Conservation (phyloP, 768 basidiomycete genomes). For the Cantharellus anzutake region DNA sequence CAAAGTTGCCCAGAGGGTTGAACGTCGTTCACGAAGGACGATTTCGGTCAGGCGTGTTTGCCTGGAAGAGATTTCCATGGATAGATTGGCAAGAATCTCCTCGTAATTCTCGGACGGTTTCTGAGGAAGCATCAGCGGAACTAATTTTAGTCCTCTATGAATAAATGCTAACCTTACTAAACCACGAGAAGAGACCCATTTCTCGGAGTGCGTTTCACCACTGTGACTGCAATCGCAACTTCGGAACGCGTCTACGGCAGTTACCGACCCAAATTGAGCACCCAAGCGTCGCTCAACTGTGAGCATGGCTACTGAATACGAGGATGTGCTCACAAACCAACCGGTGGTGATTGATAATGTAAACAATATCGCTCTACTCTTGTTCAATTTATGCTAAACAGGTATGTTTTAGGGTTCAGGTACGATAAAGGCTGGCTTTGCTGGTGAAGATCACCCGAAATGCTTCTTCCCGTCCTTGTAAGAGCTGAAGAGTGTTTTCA, state of each 20-base stretch:
- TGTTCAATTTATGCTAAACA: neutral
- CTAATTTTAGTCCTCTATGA: neutral
- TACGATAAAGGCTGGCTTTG: constrained; percentile 97
- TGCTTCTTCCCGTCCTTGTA: constrained; percentile 99
- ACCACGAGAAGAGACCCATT: constrained; percentile 1
- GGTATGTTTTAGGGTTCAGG: constrained; percentile 65
- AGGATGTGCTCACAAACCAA: constrained; percentile 92
- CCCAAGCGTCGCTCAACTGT: neutral
- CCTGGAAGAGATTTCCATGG: constrained; percentile 49
- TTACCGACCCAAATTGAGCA: neutral
- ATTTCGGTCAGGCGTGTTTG: constrained; percentile 64
- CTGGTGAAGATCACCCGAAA: constrained; percentile 97
- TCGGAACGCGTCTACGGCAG: neutral
- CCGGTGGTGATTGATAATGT: constrained; percentile 99
- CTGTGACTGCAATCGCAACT: neutral
- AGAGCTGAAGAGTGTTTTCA: constrained; percentile 15
- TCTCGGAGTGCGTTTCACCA: neutral
- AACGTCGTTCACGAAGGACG: constrained; percentile 62
- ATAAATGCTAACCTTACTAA: neutral
- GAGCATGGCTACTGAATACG: constrained; percentile 66
- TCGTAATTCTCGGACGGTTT: constrained; percentile 52
- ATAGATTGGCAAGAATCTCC: constrained; percentile 44
- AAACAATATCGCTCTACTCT: constrained; percentile 14
- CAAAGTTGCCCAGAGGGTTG: constrained; percentile 56
- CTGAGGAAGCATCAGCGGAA: neutral